Conservation (phyloP, 1,139 yeast species). For the Sugiyamaella sp. region DNA sequence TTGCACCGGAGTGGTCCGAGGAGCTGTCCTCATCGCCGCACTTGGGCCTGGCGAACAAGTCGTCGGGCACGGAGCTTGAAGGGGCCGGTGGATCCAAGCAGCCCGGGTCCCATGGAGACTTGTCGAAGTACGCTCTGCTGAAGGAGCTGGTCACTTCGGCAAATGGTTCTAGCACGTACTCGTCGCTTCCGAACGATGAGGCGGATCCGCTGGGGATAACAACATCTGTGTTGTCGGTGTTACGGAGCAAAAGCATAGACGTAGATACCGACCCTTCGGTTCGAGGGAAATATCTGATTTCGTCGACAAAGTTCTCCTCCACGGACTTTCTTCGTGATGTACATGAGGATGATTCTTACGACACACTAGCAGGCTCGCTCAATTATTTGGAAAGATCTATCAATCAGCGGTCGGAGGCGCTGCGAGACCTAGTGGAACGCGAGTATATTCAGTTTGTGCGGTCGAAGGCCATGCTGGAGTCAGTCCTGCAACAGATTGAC, state of each 20-base stretch:
- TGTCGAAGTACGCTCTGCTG: slow-evolving; percentile 35
- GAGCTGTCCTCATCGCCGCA: slow-evolving; percentile 15
- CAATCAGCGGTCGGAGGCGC: slow-evolving; percentile 63
- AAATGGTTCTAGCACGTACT: slow-evolving; percentile 27
- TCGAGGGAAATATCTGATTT: slow-evolving; percentile 59
- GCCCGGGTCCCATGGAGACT: slow-evolving; percentile 22
- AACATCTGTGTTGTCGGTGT: slow-evolving; percentile 37
- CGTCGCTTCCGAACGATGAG: slow-evolving; percentile 39
- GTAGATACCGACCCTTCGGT: slow-evolving; percentile 33
- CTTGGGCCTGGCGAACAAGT: slow-evolving; percentile 9
- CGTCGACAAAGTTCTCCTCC: slow-evolving; percentile 74
- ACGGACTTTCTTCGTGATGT: slow-evolving; percentile 67
- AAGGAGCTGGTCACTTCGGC: slow-evolving; percentile 33
- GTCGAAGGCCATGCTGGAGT: slow-evolving; percentile 69
- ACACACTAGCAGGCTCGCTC: slow-evolving; percentile 60
- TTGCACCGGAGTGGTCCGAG: slow-evolving; percentile 38
- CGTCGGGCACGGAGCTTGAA: slow-evolving; percentile 1
- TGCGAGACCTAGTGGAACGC: slow-evolving; percentile 67
- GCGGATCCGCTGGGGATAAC: slow-evolving; percentile 46
- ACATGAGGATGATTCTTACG: slow-evolving; percentile 71
- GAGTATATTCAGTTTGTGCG: slow-evolving; percentile 77
- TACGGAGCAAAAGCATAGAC: slow-evolving; percentile 39
- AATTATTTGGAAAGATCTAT: slow-evolving; percentile 63
- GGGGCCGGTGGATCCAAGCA: slow-evolving; percentile 20
- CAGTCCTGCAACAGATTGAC: slow-evolving; percentile 56